Evolutionary conservation across 331 rosid genomes (phyloP), one percentile per base, ranked within the genome.

Genomic region (Saraca asoca): DNA sequence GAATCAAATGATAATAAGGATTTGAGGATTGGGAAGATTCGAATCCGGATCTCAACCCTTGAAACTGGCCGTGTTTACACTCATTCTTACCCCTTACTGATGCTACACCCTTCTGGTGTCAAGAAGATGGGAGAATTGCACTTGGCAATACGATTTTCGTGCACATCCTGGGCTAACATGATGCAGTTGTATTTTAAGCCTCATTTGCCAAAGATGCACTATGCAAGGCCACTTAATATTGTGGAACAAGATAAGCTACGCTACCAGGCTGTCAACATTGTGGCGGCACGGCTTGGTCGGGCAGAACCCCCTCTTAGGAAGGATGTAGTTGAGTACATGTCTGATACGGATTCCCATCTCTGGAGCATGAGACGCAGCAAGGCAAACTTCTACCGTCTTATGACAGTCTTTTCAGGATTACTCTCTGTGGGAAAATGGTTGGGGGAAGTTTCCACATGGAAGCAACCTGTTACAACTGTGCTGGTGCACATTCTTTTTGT

Each of bases 351-450:
- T 18, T 77, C 80, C 14, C 73, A 70, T 9, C 74, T 74, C 12
- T 81, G 86, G 86, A 78, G 86, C 24, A n/a, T 74, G 35, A 78
- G 86, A 13, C 74, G 73, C 44, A 78, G 83, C 75, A 74, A 78
- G 44, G 73, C 80, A 4, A 78, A 70, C 63, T 78, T 81, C 75
- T 74, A 57, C 10, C 43, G 83, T 18, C 58, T 81, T 1, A 77
- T 78, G 64, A 29, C 78, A 12, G 64, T 81, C 0, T 78, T 78
- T 38, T 59, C 78, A 7, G 68, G 83, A 2, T 7, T 64, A 13
- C 64, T 74, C 3, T 63, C 83, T 0, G 41, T 78, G 49, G 39
- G 66, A 45, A 74, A 42, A 71, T 81, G 86, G 86, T 71, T 74
- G 2, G 73, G 79, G 12, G 78, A 70, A 35, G 73, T 81, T 18